These are phyloP conservation scores for Erodium trifolium DNA, from an alignment of 441 rosid genomes.

Conservation along the genomic window DNA sequence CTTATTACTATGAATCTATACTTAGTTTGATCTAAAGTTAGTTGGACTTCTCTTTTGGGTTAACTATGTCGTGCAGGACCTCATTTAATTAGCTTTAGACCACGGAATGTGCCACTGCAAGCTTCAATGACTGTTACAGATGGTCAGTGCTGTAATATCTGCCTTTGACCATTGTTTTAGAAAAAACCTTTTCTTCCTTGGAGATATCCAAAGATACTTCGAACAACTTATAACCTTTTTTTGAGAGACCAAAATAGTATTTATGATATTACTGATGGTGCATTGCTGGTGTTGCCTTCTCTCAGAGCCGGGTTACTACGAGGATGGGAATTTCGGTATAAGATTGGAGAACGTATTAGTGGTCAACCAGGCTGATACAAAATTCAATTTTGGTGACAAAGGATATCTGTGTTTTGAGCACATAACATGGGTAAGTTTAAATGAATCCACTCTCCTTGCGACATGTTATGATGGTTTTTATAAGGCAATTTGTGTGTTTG, in stretches of 20 bases:
- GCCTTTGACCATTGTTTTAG: constrained; percentile 1
- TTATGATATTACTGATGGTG: neutral
- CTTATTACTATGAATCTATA: constrained; percentile 2
- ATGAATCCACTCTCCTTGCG: constrained; percentile 4
- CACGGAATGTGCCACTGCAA: constrained; percentile 75
- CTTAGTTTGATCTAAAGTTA: constrained; percentile 13
- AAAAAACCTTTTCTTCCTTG: neutral
- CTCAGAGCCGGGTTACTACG: constrained; percentile 96
- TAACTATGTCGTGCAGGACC: constrained; percentile 50
- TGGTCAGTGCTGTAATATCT: constrained; percentile 41
- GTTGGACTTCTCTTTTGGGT: constrained; percentile 11
- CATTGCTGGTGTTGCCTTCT: neutral
- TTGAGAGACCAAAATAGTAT: neutral
- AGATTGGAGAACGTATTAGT: constrained; percentile 91
- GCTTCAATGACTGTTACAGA: constrained; percentile 98
- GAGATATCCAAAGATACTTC: neutral
- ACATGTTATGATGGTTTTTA: neutral
- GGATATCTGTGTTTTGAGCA: constrained; percentile 88
- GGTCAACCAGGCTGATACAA: constrained; percentile 54
- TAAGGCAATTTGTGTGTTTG: neutral
- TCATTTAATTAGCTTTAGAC: constrained; percentile 78
- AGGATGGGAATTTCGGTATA: constrained; percentile 88
- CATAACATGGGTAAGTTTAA: constrained; percentile 80
- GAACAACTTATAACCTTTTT: neutral
- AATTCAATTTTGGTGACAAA: constrained; percentile 81